Evolutionary conservation across 2,329 filamentous ascomycete species (phyloP), one percentile per base, ranked within the genome.

Genomic region (Westerdykella ornata): DNA sequence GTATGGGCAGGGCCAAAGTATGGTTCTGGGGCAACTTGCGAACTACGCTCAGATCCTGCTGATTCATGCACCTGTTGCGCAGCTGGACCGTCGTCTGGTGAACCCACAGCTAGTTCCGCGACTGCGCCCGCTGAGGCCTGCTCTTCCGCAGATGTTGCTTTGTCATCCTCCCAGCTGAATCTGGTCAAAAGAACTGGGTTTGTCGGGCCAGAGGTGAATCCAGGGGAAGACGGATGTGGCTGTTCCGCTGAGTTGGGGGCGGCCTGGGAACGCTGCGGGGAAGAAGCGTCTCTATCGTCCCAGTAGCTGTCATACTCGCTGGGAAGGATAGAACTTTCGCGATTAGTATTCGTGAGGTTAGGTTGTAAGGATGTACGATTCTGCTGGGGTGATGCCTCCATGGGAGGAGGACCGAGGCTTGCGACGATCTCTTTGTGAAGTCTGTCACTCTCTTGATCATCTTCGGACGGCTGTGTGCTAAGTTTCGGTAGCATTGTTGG

Each of bases 381-480:
- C 1, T 52, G 38, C 18, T 59, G 53, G 16, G 39, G 33, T 11
- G 50, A 47, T 28, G 48, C 47, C 37, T 48, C 49, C 11, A 69
- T 59, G 0, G 81, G 75, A 41, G 74, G 81, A 17, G 30, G 61
- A 30, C 44, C 58, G 2, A 89, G 69, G 32, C 80, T 84, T 43
- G 77, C 79, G 39, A 87, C 79, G 41, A 89, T 89, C 53, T 89
- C 85, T 44, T 86, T 82, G 19, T 80, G 75, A 35, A 89, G 62
- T 42, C 77, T 72, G 49, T 89, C 85, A 53, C 77, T 88, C 54
- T 88, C 84, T 49, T 82, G 78, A 44, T 81, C 71, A 20, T 78
- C 73, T 1, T 74, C 73, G 6, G 67, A 68, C 6, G 72, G 72
- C 8, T 72, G 71, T 0, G 73, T 75, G 53, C 74, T 77, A 36